phyloP scores from a whole-genome alignment of 345 rosid genomes.

The Isatis tinctoria region DNA sequence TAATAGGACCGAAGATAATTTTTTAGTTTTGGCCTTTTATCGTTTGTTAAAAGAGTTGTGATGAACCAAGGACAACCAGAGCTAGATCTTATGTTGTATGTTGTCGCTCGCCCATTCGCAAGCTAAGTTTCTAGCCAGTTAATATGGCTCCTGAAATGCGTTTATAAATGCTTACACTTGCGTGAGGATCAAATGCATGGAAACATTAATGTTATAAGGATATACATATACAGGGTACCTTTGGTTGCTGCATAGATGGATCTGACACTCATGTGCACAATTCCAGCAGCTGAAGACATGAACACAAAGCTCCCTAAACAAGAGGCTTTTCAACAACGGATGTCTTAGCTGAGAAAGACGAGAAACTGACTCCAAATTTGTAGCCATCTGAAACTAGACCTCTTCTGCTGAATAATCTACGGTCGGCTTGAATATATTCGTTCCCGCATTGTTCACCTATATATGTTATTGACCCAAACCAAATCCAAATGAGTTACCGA shows the following conservation, averaged over 20 bases:
- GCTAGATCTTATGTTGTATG: slow-evolving; percentile 1
- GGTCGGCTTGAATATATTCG: too few relatives aligned
- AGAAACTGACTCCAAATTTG: too few relatives aligned
- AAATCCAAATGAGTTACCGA: too few relatives aligned
- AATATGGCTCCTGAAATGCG: too few relatives aligned
- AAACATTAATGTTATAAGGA: neutral
- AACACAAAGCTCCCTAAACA: slow-evolving; percentile 59
- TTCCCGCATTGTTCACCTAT: too few relatives aligned
- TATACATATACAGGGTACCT: neutral
- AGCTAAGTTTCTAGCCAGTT: slow-evolving; percentile 7
- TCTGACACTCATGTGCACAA: slow-evolving; percentile 5
- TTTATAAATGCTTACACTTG: too few relatives aligned
- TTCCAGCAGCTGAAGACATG: slow-evolving; percentile 55
- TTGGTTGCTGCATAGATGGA: slow-evolving; percentile 34
- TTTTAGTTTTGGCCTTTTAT: neutral
- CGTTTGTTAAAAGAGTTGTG: neutral
- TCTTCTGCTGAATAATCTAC: too few relatives aligned
- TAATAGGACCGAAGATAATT: neutral
- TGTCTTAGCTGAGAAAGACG: too few relatives aligned
- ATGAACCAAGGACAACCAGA: neutral
- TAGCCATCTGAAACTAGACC: too few relatives aligned
- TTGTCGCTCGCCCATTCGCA: slow-evolving; percentile 14
- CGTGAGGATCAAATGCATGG: too few relatives aligned
- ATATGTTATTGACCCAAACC: too few relatives aligned
- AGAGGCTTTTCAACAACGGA: slow-evolving; percentile 61